phyloP scores from a whole-genome alignment of 2,329 filamentous ascomycete genomes.

The Fusarium luffae region DNA sequence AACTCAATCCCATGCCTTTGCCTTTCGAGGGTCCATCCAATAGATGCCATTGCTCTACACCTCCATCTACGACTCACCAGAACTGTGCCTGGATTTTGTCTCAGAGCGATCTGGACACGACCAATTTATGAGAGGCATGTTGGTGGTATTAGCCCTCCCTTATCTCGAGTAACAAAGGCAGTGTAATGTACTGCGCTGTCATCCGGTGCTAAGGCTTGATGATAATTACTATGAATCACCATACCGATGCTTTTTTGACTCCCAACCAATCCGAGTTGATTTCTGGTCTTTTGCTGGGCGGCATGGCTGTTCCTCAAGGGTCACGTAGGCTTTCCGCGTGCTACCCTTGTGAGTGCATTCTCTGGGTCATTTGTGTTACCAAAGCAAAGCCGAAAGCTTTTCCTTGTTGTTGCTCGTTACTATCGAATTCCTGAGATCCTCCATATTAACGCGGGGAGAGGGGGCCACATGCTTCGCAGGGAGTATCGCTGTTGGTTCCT shows the following conservation, averaged over 20 bases:
- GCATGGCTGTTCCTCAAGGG: slow-evolving; percentile 28
- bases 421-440: slow-evolving; percentile 30
- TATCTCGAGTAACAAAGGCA: slow-evolving; percentile 21
- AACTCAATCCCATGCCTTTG: slow-evolving; percentile 23
- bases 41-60: slow-evolving; percentile 14
- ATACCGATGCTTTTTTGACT: slow-evolving; percentile 18
- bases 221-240: slow-evolving; percentile 39
- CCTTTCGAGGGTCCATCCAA: slow-evolving; percentile 24
- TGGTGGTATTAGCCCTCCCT: slow-evolving; percentile 28
- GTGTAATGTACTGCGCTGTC: not conserved
- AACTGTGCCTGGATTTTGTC: slow-evolving; percentile 23
- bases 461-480: not conserved
- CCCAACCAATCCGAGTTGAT: slow-evolving; percentile 15
- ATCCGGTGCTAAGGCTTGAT: not conserved
- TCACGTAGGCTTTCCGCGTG: slow-evolving; percentile 29
- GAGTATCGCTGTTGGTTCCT: slow-evolving; percentile 4
- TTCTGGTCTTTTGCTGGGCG: slow-evolving; percentile 10
- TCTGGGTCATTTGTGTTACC: slow-evolving; percentile 24
- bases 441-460: slow-evolving; percentile 1
- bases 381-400: slow-evolving; percentile 10
- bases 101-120: slow-evolving; percentile 3
- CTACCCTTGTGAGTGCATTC: slow-evolving; percentile 26
- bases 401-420: slow-evolving; percentile 4
- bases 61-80: not conserved
- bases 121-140: slow-evolving; percentile 32